phyloP scores from a whole-genome alignment of 2,329 filamentous ascomycete genomes.

The Trichoderma endophyticum region DNA sequence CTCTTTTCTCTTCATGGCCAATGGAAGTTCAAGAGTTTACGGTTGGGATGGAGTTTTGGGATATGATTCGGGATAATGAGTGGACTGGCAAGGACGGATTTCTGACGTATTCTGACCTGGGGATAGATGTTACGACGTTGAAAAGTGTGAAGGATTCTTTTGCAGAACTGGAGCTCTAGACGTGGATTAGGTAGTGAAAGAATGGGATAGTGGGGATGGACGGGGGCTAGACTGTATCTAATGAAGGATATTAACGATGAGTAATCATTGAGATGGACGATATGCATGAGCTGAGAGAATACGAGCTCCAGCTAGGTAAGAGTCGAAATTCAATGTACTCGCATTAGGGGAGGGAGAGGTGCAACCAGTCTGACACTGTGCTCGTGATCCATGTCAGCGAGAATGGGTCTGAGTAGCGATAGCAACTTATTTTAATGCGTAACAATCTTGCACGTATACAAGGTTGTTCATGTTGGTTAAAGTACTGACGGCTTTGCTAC shows the following conservation, averaged over 20 bases:
- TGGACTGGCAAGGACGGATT: not conserved
- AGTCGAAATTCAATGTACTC: not conserved
- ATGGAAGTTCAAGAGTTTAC: not conserved
- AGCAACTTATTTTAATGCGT: too few relatives aligned
- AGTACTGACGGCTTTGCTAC: not conserved
- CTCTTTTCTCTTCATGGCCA: not conserved
- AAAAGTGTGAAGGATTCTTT: not conserved
- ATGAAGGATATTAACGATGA: not conserved
- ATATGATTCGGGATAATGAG: not conserved
- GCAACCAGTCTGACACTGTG: not conserved
- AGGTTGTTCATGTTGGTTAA: not conserved
- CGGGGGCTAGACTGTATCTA: not conserved
- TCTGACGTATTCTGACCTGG: not conserved
- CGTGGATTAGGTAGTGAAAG: not conserved
- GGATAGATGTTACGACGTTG: not conserved
- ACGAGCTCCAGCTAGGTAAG: not conserved
- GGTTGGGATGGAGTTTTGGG: not conserved
- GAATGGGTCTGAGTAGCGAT: too few relatives aligned
- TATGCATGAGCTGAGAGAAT: not conserved
- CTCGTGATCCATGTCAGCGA: not conserved
- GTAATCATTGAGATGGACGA: not conserved
- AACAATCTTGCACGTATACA: not conserved
- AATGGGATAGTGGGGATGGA: not conserved
- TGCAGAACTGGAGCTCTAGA: not conserved
- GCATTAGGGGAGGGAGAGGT: not conserved